Percentiles rank a stretch among this genome's conserved stretches.
Conservation (phyloP, 129 eudicot genomes). For the Artemisia annua region DNA sequence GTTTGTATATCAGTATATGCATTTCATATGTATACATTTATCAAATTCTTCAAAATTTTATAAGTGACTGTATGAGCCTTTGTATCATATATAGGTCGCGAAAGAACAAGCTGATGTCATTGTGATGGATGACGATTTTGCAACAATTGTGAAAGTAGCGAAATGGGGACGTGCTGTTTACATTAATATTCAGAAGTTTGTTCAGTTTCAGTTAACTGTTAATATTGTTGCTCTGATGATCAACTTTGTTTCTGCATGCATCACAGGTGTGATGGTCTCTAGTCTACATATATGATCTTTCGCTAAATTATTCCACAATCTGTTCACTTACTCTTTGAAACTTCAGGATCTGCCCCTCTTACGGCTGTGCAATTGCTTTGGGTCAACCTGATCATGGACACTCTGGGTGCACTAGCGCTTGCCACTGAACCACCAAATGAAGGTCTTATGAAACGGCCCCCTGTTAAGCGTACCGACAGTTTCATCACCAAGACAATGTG, state of each 20-base stretch:
- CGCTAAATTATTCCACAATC: background rate
- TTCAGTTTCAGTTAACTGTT: conserved; percentile 89
- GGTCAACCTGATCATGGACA: conserved; percentile 94
- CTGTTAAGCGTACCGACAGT: conserved; percentile 55
- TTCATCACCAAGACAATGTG: conserved; percentile 89
- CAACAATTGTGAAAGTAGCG: conserved; percentile 84
- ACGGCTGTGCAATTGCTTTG: conserved; percentile 87
- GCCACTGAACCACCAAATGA: conserved; percentile 90
- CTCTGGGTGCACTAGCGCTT: conserved; percentile 85
- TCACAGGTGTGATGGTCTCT: conserved; percentile 49
- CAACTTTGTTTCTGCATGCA: conserved; percentile 91
- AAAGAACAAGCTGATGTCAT: conserved; percentile 92
- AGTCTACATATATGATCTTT: background rate
- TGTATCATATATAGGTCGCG: conserved; percentile 52
- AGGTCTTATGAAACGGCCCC: conserved; percentile 72
- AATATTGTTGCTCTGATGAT: conserved; percentile 88
- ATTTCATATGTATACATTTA: conserved; percentile 1
- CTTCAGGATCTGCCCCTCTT: conserved; percentile 83
- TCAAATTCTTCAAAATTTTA: background rate
- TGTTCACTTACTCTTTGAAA: background rate
- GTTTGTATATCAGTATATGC: conserved; percentile 35
- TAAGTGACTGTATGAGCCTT: background rate
- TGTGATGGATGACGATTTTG: conserved; percentile 82
- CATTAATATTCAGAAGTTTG: conserved; percentile 86
- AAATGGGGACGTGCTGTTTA: conserved; percentile 95